Conservation (phyloP, 148 eudicot species). For the Fagopyrum esculentum region DNA sequence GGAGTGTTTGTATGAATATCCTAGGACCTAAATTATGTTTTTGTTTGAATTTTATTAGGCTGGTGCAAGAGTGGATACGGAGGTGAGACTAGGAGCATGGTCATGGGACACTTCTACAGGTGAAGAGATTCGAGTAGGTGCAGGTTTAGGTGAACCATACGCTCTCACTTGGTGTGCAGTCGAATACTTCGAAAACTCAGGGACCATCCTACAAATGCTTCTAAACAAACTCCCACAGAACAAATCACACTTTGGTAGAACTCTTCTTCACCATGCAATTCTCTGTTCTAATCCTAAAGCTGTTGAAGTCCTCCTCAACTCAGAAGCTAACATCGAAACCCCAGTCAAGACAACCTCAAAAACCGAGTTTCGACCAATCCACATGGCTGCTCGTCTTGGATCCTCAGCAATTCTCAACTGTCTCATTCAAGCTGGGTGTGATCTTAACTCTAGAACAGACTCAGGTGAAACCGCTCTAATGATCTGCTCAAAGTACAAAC, state of each 20-base stretch:
- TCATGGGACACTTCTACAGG: conserved; percentile 82
- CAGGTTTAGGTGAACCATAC: conserved; percentile 87
- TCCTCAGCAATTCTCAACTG: conserved; percentile 29
- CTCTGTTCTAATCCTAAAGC: conserved; percentile 59
- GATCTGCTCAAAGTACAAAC: conserved; percentile 45
- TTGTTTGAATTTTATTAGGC: conserved; percentile 29
- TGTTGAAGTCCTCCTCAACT: conserved; percentile 39
- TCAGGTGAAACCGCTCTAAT: conserved; percentile 69
- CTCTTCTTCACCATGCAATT: conserved; percentile 87
- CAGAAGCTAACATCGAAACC: conserved; percentile 44
- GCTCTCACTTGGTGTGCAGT: conserved; percentile 83
- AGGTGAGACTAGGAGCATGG: conserved; percentile 88
- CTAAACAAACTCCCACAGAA: conserved; percentile 38
- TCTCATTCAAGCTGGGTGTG: conserved; percentile 58
- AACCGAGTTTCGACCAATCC: conserved; percentile 47
- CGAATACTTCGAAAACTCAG: conserved; percentile 76
- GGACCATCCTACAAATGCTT: conserved; percentile 63
- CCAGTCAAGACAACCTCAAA: conserved; percentile 38
- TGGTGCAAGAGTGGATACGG: conserved; percentile 41
- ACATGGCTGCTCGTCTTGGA: conserved; percentile 82
- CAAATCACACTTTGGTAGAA: conserved; percentile 53
- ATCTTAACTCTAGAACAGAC: conserved; percentile 53
- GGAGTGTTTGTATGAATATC: not conserved
- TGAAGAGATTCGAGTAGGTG: conserved; percentile 88
- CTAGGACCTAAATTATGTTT: not conserved